Percentiles rank a stretch among this genome's conserved stretches.
Conservation (phyloP, 768 basidiomycete species). For the Rhodotorula sphaerocarpa region DNA sequence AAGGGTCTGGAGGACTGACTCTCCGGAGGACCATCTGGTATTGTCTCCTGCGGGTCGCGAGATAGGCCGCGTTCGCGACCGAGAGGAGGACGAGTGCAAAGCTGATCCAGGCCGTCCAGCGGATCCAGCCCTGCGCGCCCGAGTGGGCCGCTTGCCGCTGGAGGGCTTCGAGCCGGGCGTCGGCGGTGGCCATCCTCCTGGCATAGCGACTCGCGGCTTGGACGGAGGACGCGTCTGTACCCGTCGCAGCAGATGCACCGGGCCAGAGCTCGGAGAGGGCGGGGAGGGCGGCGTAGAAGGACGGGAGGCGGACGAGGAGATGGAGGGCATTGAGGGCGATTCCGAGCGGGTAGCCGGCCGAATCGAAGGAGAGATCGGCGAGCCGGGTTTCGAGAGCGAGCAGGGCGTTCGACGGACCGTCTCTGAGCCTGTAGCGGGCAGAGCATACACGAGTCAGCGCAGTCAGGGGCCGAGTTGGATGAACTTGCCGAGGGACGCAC, state of each 20-base stretch:
- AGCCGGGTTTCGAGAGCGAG: slow-evolving; percentile 25
- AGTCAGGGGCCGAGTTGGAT: too few species aligned
- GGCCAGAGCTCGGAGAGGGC: not conserved
- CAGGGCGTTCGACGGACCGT: slow-evolving; percentile 21
- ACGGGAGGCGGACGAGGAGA: slow-evolving; percentile 23
- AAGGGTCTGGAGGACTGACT: slow-evolving; percentile 2
- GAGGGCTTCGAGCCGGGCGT: slow-evolving; percentile 25
- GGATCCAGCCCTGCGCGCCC: not conserved
- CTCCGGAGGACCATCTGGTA: slow-evolving; percentile 31
- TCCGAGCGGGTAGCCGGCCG: slow-evolving; percentile 28
- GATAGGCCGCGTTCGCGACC: slow-evolving; percentile 24
- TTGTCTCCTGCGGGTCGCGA: slow-evolving; percentile 20
- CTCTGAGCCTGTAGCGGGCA: too few species aligned
- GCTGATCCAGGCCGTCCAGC: slow-evolving; percentile 16
- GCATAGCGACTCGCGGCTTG: slow-evolving; percentile 6
- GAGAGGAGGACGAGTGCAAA: slow-evolving; percentile 17
- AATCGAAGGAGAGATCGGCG: slow-evolving; percentile 27
- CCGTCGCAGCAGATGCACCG: not conserved
- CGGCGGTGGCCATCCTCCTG: slow-evolving; percentile 2
- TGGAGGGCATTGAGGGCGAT: slow-evolving; percentile 19
- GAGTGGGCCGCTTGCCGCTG: not conserved
- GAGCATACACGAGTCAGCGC: not conserved
- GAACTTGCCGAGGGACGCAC: too few species aligned
- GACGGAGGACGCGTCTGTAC: not conserved
- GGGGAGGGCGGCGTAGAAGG: slow-evolving; percentile 23